Base-by-base conservation (phyloP, 495 filamentous ascomycete species). In the Neurospora pannonica region DNA sequence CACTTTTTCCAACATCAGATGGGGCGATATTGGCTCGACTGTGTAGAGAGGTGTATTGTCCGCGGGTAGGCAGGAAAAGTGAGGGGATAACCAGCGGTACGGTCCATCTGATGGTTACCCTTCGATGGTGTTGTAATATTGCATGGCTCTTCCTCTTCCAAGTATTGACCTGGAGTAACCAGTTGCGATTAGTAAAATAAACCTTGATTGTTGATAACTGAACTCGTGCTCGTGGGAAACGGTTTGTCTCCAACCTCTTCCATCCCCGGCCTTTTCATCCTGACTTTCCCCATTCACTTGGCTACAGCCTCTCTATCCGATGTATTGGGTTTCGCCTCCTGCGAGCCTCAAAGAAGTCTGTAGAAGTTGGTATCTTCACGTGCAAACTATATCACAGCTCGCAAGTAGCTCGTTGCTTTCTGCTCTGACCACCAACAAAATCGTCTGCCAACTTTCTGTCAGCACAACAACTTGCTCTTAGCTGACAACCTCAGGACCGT, bases 1-100 rank as follows among this genome's bases (percentile, higher is more conserved):
- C 17, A 86, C 84, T 19, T 91, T 87, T 81, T 88, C 86, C 70
- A 90, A 91, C 82, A 87, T 92, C 81, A 87, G 86, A 79, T 88
- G 90, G 82, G 90, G 90, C 15, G 88, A 90, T 24, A 88, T 92
- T 72, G 88, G 83, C 40, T 88, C 86, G 38, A 90, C 88, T 19
- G 17, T 38, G n/a, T 67, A 17, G 34, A 2, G 24, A 7, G 54
- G 7, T 67, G 15, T 1, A 34, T 8, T 19, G 7, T n/a, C 34
- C 11, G 70, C 43, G 4, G 28, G 43, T 3, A 15, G 54, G 28
- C 13, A 34, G 15, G 24, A 67, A 34, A 36, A 8, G 0, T 19
- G 54, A 67, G 54, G 31, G 28, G 15, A 36, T 36, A 5, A 34
- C 54, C 54, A 67, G 54, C 54, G 13, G 6, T 5, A 34, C 54